Evolutionary conservation across 169 alveolate genomes (phyloP).

Genomic region (Neospora caninum): DNA sequence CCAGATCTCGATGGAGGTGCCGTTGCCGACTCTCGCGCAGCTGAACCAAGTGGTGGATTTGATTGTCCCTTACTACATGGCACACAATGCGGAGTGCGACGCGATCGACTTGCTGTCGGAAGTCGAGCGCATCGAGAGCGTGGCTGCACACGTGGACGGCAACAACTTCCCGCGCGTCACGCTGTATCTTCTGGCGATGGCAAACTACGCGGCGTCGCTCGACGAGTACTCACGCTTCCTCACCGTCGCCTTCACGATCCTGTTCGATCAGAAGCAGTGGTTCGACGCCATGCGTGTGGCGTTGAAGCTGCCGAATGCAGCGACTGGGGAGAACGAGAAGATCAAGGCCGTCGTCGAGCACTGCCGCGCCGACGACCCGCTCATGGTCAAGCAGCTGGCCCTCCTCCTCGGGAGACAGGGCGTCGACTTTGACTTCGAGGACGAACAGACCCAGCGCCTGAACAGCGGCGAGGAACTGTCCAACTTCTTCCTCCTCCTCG

Average conservation of each 20-base stretch:
- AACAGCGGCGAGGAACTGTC: conserved; percentile 56
- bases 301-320: conserved; percentile 47
- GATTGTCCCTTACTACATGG: conserved; percentile 85
- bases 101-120: conserved; percentile 87
- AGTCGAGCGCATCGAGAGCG: conserved; percentile 81
- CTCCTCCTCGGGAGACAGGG: conserved; percentile 64
- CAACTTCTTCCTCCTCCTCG: conserved; percentile 69
- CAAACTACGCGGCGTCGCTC: conserved; percentile 78
- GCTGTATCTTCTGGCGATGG: conserved; percentile 75
- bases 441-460: conserved; percentile 60
- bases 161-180: conserved; percentile 78
- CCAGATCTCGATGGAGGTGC: conserved; percentile 21
- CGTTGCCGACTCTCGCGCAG: conserved; percentile 58
- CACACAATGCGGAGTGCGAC: conserved; percentile 85
- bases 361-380: conserved; percentile 53
- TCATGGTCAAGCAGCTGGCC: conserved; percentile 64
- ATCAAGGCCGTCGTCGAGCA: conserved; percentile 41
- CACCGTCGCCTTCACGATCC: conserved; percentile 72
- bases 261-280: conserved; percentile 68
- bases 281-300: conserved; percentile 74
- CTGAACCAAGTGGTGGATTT: conserved; percentile 75
- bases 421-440: conserved; percentile 61
- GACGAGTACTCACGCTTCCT: conserved; percentile 73
- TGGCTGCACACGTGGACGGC: conserved; percentile 78
- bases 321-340: not conserved